phyloP scores from a whole-genome alignment of 345 rosid genomes.

The Populus simonii region DNA sequence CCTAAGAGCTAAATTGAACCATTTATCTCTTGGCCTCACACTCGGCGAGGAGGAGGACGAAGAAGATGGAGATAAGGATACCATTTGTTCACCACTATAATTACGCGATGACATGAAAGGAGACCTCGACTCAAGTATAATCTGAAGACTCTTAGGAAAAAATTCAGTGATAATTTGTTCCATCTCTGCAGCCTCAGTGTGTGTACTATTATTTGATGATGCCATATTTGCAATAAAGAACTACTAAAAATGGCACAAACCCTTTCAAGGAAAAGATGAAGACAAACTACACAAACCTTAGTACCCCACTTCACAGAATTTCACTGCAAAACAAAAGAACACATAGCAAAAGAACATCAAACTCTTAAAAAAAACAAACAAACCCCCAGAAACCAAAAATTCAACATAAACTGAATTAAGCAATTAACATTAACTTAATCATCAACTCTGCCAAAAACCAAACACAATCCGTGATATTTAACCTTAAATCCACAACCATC shows the following conservation, averaged over 20 bases:
- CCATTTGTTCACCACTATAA: constrained; percentile 71
- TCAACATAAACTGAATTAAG: background rate
- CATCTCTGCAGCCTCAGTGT: constrained; percentile 65
- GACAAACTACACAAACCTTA: background rate
- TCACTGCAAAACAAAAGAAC: constrained; percentile 25
- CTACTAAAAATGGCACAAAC: constrained; percentile 9
- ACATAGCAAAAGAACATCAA: constrained; percentile 8
- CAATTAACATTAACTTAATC: background rate
- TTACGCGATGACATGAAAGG: constrained; percentile 77
- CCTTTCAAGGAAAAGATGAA: constrained; percentile 21
- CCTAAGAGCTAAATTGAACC: constrained; percentile 92
- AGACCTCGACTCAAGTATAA: constrained; percentile 85
- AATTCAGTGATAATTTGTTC: constrained; percentile 90
- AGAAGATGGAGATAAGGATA: constrained; percentile 65
- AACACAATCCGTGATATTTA: background rate
- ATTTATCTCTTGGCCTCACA: constrained; percentile 79
- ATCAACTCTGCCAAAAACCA: background rate
- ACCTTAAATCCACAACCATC: background rate
- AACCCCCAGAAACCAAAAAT: background rate
- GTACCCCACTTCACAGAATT: background rate
- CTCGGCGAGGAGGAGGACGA: constrained; percentile 72
- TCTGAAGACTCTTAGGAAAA: constrained; percentile 83
- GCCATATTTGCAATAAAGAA: constrained; percentile 36
- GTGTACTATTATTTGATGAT: constrained; percentile 47
- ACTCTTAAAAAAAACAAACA: background rate